A percentile compares a stretch with the other conserved stretches of the same genome.
Conservation (phyloP, 495 filamentous ascomycete genomes). For the Trichoderma orchidacearum region DNA sequence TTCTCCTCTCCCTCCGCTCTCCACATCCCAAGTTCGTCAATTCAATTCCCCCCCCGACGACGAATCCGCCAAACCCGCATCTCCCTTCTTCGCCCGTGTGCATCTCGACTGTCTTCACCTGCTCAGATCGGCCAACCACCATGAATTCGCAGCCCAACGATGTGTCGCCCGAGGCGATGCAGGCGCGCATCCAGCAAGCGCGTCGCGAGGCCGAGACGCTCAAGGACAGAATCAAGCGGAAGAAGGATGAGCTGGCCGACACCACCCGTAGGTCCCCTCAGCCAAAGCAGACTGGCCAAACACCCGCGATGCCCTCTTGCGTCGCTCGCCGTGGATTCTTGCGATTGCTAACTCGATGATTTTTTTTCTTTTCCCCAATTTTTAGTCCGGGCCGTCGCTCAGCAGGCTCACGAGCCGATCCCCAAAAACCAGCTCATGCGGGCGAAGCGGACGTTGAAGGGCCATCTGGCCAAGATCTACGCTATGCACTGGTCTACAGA, state of each 20-base stretch:
- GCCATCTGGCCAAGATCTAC: constrained; percentile 97
- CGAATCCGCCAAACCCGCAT: constrained; percentile 11
- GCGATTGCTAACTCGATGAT: constrained; percentile 4
- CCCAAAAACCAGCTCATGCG: constrained; percentile 87
- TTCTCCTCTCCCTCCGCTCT: constrained; percentile 16
- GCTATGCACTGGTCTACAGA: constrained; percentile 99
- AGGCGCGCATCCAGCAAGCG: constrained; percentile 81
- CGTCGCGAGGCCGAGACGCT: constrained; percentile 94
- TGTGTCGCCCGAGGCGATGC: constrained; percentile 48
- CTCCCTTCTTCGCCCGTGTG: constrained; percentile 9
- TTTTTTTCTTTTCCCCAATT: too few species aligned
- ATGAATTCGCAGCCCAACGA: constrained; percentile 41
- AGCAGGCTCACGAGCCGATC: constrained; percentile 74
- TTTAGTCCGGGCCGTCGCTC: constrained; percentile 81
- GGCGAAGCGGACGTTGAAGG: constrained; percentile 87
- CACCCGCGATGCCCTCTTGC: not conserved
- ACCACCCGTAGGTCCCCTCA: constrained; percentile 66
- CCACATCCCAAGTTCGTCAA: constrained; percentile 12
- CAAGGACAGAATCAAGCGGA: constrained; percentile 98
- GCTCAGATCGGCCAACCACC: constrained; percentile 12
- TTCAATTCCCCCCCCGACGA: constrained; percentile 8
- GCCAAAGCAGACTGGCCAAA: constrained; percentile 4
- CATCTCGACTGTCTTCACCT: constrained; percentile 10
- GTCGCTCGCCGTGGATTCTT: constrained; percentile 1
- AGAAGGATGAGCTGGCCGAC: constrained; percentile 98